Conservation (phyloP, 345 rosid species). For the Salix udensis region DNA sequence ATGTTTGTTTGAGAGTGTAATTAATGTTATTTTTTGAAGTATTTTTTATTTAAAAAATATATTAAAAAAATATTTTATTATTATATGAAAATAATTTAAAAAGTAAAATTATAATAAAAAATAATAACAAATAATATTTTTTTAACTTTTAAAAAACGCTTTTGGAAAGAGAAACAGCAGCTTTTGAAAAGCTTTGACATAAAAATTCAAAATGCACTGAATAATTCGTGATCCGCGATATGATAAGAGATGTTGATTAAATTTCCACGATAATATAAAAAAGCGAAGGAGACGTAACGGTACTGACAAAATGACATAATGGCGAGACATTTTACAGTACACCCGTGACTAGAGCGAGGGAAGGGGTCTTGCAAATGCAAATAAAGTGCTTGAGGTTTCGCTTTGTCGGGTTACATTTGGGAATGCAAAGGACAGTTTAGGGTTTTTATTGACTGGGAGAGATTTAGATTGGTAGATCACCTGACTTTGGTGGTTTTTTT, state of each 20-base stretch:
- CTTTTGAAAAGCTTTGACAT: background rate
- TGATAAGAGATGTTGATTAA: background rate
- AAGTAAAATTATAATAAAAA: no score
- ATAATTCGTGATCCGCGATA: background rate
- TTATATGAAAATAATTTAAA: no score
- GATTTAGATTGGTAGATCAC: background rate
- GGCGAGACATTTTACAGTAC: background rate
- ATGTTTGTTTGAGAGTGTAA: no score
- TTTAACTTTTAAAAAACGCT: no score
- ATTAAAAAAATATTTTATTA: no score
- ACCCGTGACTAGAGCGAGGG: background rate
- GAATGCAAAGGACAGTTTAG: background rate
- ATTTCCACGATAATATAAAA: background rate
- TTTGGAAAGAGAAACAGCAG: background rate
- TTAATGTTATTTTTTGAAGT: no score
- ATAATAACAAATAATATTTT: no score
- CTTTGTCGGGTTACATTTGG: background rate
- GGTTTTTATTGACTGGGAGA: background rate
- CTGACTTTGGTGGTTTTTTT: background rate
- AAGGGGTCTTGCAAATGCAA: background rate
- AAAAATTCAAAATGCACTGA: background rate
- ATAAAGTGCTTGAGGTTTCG: background rate
- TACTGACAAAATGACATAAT: background rate
- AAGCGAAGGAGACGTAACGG: background rate
- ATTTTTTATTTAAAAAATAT: no score